Percentiles rank a stretch among this genome's conserved stretches.
These are phyloP conservation scores for Malassezia sympodialis DNA, from an alignment of 1,284 basidiomycete species.

Conservation along the genomic window DNA sequence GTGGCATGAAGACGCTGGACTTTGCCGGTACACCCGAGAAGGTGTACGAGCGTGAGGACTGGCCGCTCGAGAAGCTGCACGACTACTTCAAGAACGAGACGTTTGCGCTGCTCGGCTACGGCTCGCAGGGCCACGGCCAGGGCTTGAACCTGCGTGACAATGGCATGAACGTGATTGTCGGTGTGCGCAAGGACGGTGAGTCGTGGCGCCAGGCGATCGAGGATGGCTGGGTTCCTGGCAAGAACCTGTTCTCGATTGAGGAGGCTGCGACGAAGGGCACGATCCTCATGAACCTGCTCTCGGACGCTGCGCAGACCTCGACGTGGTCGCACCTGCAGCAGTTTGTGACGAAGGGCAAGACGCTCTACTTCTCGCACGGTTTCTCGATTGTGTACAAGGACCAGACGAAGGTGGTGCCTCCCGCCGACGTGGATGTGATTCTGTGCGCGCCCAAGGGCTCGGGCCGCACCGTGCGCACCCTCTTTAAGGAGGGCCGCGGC, in stretches of 20 bases:
- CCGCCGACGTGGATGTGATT: constrained; percentile 91
- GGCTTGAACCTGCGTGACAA: constrained; percentile 98
- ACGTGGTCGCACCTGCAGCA: constrained; percentile 83
- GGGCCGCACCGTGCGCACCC: constrained; percentile 93
- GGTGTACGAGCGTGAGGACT: constrained; percentile 95
- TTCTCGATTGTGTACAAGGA: constrained; percentile 99
- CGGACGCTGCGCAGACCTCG: constrained; percentile 91
- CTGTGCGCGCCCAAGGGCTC: constrained; percentile 98
- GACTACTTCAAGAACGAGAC: constrained; percentile 97
- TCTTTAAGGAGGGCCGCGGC: constrained; percentile 98
- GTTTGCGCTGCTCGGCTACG: constrained; percentile 83
- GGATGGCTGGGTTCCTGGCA: constrained; percentile 96
- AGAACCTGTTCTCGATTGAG: constrained; percentile 96
- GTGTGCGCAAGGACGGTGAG: constrained; percentile 92
- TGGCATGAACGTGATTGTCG: constrained; percentile 94
- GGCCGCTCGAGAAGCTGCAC: constrained; percentile 92
- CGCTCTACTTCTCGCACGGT: constrained; percentile 98
- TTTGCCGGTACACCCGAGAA: constrained; percentile 87
- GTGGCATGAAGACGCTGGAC: constrained; percentile 88
- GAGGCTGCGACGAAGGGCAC: constrained; percentile 92
- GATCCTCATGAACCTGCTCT: constrained; percentile 99
- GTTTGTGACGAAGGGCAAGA: constrained; percentile 92
- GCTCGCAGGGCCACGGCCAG: constrained; percentile 91
- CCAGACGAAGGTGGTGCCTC: constrained; percentile 85
- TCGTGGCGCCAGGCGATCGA: constrained; percentile 90